Conservation (phyloP, 441 rosid species). For the Kokia cookei region DNA sequence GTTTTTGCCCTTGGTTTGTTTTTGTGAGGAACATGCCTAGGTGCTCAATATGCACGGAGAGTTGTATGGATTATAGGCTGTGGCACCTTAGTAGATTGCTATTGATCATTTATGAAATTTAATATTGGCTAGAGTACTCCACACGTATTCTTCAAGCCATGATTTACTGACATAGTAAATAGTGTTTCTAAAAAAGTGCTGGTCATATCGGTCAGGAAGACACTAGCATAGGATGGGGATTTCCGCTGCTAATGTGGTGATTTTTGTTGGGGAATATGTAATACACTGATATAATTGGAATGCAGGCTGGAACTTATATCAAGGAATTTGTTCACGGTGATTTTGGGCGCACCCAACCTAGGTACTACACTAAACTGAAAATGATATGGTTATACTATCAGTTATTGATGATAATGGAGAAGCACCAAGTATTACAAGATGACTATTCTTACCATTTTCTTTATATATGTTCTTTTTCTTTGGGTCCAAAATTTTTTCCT, state of each 20-base stretch:
- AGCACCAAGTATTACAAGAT: not conserved
- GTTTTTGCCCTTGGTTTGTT: not conserved
- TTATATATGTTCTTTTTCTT: not conserved
- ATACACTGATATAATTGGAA: constrained; percentile 2
- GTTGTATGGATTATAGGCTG: not conserved
- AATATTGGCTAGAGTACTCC: not conserved
- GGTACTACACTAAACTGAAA: constrained; percentile 33
- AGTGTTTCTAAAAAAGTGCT: not conserved
- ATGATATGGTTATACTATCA: not conserved
- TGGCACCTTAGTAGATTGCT: not conserved
- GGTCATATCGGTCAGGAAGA: not conserved
- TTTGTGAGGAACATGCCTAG: not conserved
- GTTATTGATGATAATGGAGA: not conserved
- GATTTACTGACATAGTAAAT: not conserved
- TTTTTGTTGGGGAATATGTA: not conserved
- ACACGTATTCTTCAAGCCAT: not conserved
- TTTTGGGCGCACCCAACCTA: constrained; percentile 92
- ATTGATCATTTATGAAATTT: not conserved
- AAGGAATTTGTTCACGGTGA: constrained; percentile 99
- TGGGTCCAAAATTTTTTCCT: not conserved
- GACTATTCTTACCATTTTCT: not conserved
- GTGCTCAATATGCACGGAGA: not conserved
- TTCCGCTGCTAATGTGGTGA: not conserved
- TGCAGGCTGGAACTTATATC: constrained; percentile 95
- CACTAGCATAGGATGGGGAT: not conserved